Evolutionary conservation across 2,329 filamentous ascomycete genomes (phyloP).

Genomic region (Dichotomopilus funicola): DNA sequence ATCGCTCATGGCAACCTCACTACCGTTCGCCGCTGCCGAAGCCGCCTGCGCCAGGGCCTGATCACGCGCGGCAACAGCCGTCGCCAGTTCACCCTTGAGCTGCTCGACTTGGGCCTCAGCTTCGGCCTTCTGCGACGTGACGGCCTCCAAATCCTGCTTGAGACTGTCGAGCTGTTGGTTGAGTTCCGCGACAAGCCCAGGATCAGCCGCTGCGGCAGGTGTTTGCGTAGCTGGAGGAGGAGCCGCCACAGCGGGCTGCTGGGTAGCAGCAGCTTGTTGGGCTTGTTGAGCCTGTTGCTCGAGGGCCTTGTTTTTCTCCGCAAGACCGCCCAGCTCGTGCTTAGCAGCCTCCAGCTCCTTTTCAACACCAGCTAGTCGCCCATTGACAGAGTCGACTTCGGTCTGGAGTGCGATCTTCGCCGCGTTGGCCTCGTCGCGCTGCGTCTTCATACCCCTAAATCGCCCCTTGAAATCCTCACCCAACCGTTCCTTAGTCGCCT

Average conservation of each 20-base stretch:
- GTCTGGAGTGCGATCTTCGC: constrained; percentile 48
- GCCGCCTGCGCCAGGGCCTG: constrained; percentile 41
- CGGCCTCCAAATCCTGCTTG: constrained; percentile 55
- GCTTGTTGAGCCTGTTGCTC: constrained; percentile 31
- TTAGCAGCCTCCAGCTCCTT: constrained; percentile 50
- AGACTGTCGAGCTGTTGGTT: constrained; percentile 21
- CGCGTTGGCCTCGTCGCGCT: constrained; percentile 45
- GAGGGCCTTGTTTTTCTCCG: constrained; percentile 36
- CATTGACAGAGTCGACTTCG: constrained; percentile 40
- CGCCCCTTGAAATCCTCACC: constrained; percentile 57
- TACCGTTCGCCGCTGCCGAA: constrained; percentile 24
- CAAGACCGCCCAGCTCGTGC: constrained; percentile 28
- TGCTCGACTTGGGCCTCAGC: constrained; percentile 57
- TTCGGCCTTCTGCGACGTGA: constrained; percentile 60
- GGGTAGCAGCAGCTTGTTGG: constrained; percentile 23
- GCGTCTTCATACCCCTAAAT: constrained; percentile 48
- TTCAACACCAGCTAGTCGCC: constrained; percentile 34
- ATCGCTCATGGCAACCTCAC: constrained; percentile 27
- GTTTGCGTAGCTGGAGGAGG: constrained; percentile 27
- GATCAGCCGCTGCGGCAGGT: constrained; percentile 33
- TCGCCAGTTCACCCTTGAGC: constrained; percentile 53
- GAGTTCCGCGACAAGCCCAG: constrained; percentile 34
- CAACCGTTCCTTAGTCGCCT: constrained; percentile 45
- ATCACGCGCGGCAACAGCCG: constrained; percentile 58
- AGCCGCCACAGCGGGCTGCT: constrained; percentile 28